Evolutionary conservation across 345 rosid genomes (phyloP).

Genomic region (Rubroshorea leprosula): DNA sequence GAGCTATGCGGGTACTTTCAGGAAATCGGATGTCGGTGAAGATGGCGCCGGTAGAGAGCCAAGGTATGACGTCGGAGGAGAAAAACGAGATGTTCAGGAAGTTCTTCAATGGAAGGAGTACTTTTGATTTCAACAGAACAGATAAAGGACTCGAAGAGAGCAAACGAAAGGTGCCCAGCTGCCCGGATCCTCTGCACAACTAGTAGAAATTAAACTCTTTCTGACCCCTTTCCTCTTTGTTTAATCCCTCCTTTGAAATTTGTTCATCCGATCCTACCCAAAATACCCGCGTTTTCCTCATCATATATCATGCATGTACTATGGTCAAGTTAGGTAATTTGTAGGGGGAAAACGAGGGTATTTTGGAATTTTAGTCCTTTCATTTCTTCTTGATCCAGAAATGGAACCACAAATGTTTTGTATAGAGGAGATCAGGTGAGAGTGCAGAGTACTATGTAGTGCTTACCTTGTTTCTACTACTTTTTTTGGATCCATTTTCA

Average conservation of each 20-base stretch:
- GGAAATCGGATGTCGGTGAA: constrained; percentile 14
- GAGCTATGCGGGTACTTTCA: constrained; percentile 43
- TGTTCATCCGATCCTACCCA: constrained; percentile 24
- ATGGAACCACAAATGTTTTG: constrained; percentile 4
- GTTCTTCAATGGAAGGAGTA: constrained; percentile 34
- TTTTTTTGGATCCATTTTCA: no score
- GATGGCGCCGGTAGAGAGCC: constrained; percentile 5
- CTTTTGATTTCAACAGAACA: constrained; percentile 26
- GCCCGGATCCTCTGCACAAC: constrained; percentile 96
- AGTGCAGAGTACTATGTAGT: neutral
- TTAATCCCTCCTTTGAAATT: neutral
- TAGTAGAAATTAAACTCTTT: constrained; percentile 33
- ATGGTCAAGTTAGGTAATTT: constrained; percentile 15
- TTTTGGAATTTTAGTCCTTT: constrained; percentile 29
- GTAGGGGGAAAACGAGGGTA: constrained; percentile 51
- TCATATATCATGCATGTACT: constrained; percentile 18
- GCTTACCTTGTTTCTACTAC: neutral
- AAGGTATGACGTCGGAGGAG: neutral
- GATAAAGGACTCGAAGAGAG: constrained; percentile 39
- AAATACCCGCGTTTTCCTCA: constrained; percentile 56
- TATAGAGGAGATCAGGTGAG: constrained; percentile 10
- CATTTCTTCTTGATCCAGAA: neutral
- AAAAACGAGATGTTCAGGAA: constrained; percentile 28
- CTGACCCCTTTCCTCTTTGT: neutral
- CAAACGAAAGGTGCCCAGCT: constrained; percentile 77